Evolutionary conservation across 2,329 filamentous ascomycete genomes (phyloP).

Genomic region (Teratosphaeria zuluensis): DNA sequence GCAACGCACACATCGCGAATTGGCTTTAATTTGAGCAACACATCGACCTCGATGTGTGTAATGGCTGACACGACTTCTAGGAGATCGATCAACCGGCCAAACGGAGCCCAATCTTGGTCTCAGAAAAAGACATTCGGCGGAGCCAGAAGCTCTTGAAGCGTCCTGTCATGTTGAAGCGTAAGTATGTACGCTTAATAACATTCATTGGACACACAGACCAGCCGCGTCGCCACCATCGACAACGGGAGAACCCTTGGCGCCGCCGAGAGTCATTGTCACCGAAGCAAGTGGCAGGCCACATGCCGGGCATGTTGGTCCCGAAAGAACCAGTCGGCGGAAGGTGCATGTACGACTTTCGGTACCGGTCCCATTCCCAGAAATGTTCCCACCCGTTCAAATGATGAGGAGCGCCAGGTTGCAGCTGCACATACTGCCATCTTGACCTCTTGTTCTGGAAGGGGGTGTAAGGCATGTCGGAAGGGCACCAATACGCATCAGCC

Average conservation of each 20-base stretch:
- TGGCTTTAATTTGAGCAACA: conserved; percentile 7
- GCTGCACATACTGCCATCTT: neutral
- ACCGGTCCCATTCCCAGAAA: no score
- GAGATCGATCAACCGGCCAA: conserved; percentile 4
- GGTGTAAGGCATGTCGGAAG: neutral
- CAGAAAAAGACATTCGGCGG: neutral
- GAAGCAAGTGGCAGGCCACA: neutral
- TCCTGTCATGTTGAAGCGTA: neutral
- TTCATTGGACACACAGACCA: neutral
- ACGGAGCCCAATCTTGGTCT: neutral
- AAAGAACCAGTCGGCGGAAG: no score
- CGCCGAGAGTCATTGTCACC: no score
- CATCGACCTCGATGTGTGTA: conserved; percentile 19
- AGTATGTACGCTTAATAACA: neutral
- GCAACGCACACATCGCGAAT: conserved; percentile 3
- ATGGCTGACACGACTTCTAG: conserved; percentile 9
- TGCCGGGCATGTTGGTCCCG: no score
- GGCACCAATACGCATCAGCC: conserved; percentile 11
- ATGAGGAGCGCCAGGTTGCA: neutral
- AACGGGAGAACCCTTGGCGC: no score
- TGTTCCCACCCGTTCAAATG: no score
- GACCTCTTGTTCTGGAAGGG: neutral
- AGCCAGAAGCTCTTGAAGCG: conserved; percentile 2
- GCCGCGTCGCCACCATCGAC: neutral
- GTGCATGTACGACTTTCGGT: no score